Percentiles rank a stretch among this genome's conserved stretches.
Evolutionary conservation across 2,329 filamentous ascomycete species (phyloP).

Genomic region (Fusarium secorum): DNA sequence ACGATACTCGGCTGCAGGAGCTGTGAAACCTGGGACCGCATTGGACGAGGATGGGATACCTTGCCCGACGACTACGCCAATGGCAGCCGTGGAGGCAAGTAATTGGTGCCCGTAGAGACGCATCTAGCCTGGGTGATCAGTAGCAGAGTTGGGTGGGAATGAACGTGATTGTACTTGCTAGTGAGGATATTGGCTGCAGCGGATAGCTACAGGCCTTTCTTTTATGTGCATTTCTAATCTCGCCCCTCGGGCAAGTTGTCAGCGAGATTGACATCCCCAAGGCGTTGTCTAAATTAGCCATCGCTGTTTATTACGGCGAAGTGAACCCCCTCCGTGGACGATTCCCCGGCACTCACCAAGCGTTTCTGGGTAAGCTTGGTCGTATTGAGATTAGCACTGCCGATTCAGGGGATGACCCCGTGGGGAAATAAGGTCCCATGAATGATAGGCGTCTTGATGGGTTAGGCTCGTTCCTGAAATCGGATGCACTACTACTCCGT

Average conservation of each 20-base stretch:
- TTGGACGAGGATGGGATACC: neutral
- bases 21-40: neutral
- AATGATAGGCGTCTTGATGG: neutral
- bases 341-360: neutral
- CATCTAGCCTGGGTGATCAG: neutral
- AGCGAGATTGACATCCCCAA: neutral
- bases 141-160: neutral
- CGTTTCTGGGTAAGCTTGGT: neutral
- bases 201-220: neutral
- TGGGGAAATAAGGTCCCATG: neutral
- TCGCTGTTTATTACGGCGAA: neutral
- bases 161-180: neutral
- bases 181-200: accelerated
- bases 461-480: neutral
- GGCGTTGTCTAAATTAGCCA: neutral
- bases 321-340: neutral
- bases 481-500: neutral
- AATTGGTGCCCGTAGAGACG: neutral
- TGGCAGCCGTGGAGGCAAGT: neutral
- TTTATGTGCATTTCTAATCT: neutral
- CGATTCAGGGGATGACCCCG: neutral
- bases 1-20: neutral
- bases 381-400: neutral
- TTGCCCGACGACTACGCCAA: neutral
- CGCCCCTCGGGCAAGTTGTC: neutral